A percentile compares a stretch with the other conserved stretches of the same genome.
Evolutionary conservation across 1,284 basidiomycete species (phyloP).

Genomic region (Coniferiporia sulphurascens): DNA sequence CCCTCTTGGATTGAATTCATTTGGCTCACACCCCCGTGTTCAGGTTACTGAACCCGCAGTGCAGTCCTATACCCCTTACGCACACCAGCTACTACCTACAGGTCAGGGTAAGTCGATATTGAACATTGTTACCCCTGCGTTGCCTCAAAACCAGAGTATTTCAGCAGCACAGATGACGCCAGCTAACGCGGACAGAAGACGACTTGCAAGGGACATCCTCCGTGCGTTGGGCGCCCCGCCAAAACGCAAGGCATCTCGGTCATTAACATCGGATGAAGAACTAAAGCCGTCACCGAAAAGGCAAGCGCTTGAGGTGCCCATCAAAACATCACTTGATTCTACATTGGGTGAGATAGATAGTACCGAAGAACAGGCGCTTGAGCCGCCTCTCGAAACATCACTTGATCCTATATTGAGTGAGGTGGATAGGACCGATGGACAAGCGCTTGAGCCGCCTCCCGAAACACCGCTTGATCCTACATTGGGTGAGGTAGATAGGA

Average conservation of each 20-base stretch:
- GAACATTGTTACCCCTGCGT: not conserved
- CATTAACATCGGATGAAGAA: not conserved
- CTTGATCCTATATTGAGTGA: not conserved
- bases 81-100: too few species aligned
- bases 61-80: too few species aligned
- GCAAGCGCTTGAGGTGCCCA: not conserved
- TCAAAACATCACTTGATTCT: not conserved
- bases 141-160: not conserved
- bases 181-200: slow-evolving; percentile 16
- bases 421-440: not conserved
- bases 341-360: not conserved
- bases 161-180: slow-evolving; percentile 1
- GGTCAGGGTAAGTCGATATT: not conserved
- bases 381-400: not conserved
- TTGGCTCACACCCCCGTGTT: not conserved
- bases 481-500: not conserved
- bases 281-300: not conserved
- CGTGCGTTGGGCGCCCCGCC: slow-evolving; percentile 16
- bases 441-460: not conserved
- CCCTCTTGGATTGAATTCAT: not conserved
- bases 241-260: slow-evolving; percentile 15
- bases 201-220: slow-evolving; percentile 20
- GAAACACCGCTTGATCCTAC: not conserved
- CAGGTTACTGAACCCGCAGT: too few species aligned
- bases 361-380: slow-evolving; percentile 1